phyloP scores from a whole-genome alignment of 441 rosid genomes.

The Gossypium aridum region DNA sequence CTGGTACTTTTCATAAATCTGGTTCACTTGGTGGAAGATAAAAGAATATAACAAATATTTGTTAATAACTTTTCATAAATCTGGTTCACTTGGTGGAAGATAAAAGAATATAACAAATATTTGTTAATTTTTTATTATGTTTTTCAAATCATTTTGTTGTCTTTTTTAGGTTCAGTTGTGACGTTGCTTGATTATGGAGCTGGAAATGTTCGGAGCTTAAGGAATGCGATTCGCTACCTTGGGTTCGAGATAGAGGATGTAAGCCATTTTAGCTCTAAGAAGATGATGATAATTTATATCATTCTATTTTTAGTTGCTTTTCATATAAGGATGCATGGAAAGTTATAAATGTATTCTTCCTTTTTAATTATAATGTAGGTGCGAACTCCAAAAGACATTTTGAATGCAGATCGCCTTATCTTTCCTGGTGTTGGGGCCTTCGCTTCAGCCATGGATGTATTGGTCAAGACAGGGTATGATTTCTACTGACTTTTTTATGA shows the following conservation, averaged over 20 bases:
- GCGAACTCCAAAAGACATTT: constrained; percentile 68
- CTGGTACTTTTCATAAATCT: constrained; percentile 25
- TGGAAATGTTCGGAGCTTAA: constrained; percentile 87
- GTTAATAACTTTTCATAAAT: neutral
- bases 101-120: neutral
- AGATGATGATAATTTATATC: constrained; percentile 11
- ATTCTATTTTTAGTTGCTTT: neutral
- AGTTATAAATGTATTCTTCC: neutral
- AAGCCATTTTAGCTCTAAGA: neutral
- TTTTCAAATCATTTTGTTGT: neutral
- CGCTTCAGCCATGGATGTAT: constrained; percentile 87
- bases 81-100: constrained; percentile 8
- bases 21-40: neutral
- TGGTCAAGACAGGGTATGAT: constrained; percentile 60
- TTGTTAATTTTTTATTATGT: neutral
- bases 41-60: neutral
- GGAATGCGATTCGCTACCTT: constrained; percentile 76
- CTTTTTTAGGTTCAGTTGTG: constrained; percentile 38
- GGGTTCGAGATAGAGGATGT: constrained; percentile 86
- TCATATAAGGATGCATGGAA: neutral
- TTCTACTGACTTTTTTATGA: too few species aligned
- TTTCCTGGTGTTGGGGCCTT: constrained; percentile 97
- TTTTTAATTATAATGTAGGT: constrained; percentile 41
- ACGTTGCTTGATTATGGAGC: constrained; percentile 95
- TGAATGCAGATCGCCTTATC: constrained; percentile 66